Percentiles rank a stretch among this genome's conserved stretches.
These are phyloP conservation scores for Sugiyamaella paludigena DNA, from an alignment of 1,139 yeast genomes.

Conservation along the genomic window DNA sequence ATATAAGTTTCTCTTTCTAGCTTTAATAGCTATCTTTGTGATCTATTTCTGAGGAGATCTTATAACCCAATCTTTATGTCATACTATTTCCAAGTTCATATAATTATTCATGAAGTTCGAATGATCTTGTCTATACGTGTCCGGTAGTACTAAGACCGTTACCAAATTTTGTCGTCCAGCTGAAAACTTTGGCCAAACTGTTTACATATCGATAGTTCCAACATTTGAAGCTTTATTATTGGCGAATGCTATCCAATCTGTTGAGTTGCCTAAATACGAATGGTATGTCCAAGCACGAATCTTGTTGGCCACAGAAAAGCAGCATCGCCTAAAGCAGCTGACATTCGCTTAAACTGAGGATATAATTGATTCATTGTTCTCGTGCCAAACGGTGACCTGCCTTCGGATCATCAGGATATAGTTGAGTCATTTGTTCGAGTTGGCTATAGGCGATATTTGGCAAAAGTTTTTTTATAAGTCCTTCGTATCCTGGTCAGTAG, in stretches of 20 bases:
- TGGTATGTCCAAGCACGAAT: conserved; percentile 10
- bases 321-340: conserved; percentile 24
- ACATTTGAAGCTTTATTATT: conserved; percentile 20
- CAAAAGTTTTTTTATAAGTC: conserved; percentile 14
- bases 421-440: conserved; percentile 6
- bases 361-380: conserved; percentile 12
- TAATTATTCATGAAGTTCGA: too few relatives aligned
- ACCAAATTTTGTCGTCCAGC: conserved; percentile 3
- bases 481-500: conserved; percentile 17
- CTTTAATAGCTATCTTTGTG: too few relatives aligned
- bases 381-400: conserved; percentile 27
- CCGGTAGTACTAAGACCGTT: not conserved
- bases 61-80: too few relatives aligned
- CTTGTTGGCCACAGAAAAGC: conserved; percentile 27
- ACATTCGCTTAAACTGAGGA: conserved; percentile 24
- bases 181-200: conserved; percentile 41
- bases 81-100: too few relatives aligned
- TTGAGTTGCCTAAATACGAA: conserved; percentile 16
- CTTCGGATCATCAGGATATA: conserved; percentile 22
- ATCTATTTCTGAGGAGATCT: too few relatives aligned
- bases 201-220: not conserved
- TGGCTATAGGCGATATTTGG: conserved; percentile 7
- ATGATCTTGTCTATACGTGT: too few relatives aligned
- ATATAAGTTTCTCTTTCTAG: too few relatives aligned
- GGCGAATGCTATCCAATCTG: conserved; percentile 23